Base-by-base conservation (phyloP, 345 rosid genomes). In the Laguncularia racemosa region DNA sequence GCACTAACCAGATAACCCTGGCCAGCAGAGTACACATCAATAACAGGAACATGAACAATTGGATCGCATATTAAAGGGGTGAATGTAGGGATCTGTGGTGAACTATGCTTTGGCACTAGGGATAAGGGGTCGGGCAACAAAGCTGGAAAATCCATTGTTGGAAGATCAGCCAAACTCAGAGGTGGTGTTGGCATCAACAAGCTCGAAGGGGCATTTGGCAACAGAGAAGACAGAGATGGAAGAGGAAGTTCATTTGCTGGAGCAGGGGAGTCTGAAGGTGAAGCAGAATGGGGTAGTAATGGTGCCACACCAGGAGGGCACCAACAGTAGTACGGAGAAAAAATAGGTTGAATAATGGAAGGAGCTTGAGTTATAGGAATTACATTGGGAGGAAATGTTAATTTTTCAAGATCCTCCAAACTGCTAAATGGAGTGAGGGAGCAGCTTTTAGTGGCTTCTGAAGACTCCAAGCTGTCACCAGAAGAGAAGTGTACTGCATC, bases 1-100 rank as follows among this genome's bases (percentile, higher is more conserved):
- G 92, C 85, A 54, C 96, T 90, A 50, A 90, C 97, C 55, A 95
- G 77, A 71, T 88, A 95, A 49, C 87, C 87, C 76, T 88, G 99
- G 57, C 97, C 99, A 3, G 97, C 83, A 5, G 99, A 93, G 79
- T 85, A 93, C 61, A 90, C 76, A 76, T 90, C 95, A 14, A 95
- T 84, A 12, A 88, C 82, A 0, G 99, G 99, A 45, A 90, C 63
- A 46, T 95, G 99, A 61, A 95, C 96, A 48, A 95, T 90, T 2
- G 99, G 84, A 52, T 95, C 99, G 11, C 99, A 90, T 57, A 95
- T 88, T 28, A 90, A 68, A 40, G 99, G 97, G 0, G 82, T 82
- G 58, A 93, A 90, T 54, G 89, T 82, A 2, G 84, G 82, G 64
- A 89, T 72, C 67, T 78, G 88, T 74, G 81, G 90, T 45, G 90